phyloP scores from a whole-genome alignment of 495 filamentous ascomycete species.

The Opeltia flavorubescens region DNA sequence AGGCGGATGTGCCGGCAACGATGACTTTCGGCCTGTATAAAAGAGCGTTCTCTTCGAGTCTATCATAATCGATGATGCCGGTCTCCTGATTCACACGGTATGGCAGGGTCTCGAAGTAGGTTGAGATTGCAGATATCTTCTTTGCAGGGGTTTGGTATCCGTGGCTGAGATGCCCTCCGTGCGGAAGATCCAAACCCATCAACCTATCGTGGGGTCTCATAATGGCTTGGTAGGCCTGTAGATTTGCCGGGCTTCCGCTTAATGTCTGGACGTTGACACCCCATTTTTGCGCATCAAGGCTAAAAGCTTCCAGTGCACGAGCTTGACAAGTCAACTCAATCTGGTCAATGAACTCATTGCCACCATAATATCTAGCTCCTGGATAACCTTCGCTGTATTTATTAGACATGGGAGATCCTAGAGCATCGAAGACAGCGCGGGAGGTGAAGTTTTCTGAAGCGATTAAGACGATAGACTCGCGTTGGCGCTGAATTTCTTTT shows the following conservation, averaged over 20 bases:
- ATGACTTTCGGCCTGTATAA: slow-evolving; percentile 93
- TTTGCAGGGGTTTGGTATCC: slow-evolving; percentile 88
- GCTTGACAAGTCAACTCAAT: slow-evolving; percentile 94
- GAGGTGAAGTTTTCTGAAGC: slow-evolving; percentile 88
- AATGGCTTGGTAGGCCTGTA: slow-evolving; percentile 97
- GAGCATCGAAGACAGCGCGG: slow-evolving; percentile 75
- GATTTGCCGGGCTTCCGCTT: slow-evolving; percentile 75
- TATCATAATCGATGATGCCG: slow-evolving; percentile 94
- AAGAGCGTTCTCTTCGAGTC: slow-evolving; percentile 78
- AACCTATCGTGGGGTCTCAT: slow-evolving; percentile 93
- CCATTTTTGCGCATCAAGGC: slow-evolving; percentile 77
- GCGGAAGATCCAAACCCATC: slow-evolving; percentile 95
- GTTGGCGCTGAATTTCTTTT: slow-evolving; percentile 90
- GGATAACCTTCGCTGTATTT: slow-evolving; percentile 99
- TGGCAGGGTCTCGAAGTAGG: slow-evolving; percentile 90
- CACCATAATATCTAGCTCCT: slow-evolving; percentile 96
- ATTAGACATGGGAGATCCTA: slow-evolving; percentile 87
- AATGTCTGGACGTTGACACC: slow-evolving; percentile 98
- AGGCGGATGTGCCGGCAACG: slow-evolving; percentile 94
- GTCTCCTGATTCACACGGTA: slow-evolving; percentile 85
- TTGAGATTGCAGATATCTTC: slow-evolving; percentile 93
- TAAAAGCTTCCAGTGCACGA: slow-evolving; percentile 86
- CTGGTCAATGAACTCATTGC: slow-evolving; percentile 95
- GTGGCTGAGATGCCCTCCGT: slow-evolving; percentile 92
- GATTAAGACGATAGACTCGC: slow-evolving; percentile 96